phyloP scores from a whole-genome alignment of 495 filamentous ascomycete species.

The Penicillium ochrochloron region DNA sequence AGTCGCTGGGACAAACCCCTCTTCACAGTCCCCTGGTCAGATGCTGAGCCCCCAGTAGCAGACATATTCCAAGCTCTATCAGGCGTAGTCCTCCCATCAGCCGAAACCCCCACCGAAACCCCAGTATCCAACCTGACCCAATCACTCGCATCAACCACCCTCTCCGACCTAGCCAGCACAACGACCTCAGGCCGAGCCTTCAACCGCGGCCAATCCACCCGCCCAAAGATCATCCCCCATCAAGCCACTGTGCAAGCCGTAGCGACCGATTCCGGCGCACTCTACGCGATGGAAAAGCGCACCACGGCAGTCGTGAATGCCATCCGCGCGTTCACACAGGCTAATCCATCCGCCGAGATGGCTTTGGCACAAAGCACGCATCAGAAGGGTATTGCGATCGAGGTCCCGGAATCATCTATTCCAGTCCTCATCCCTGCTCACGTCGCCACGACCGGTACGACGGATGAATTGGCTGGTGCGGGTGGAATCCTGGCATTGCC shows the following conservation, averaged over 20 bases:
- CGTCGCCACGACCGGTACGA: conserved; percentile 42
- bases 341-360: conserved; percentile 44
- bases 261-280: conserved; percentile 72
- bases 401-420: conserved; percentile 44
- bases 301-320: conserved; percentile 80
- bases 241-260: conserved; percentile 75
- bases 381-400: conserved; percentile 43
- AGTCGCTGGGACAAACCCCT: conserved; percentile 92
- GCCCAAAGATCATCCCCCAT: conserved; percentile 68
- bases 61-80: conserved; percentile 81
- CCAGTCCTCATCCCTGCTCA: conserved; percentile 57
- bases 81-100: conserved; percentile 42
- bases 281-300: conserved; percentile 82
- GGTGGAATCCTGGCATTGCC: conserved; percentile 67
- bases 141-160: conserved; percentile 31
- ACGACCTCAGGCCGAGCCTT: conserved; percentile 27
- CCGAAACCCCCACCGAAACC: conserved; percentile 30
- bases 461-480: conserved; percentile 49
- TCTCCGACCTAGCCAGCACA: conserved; percentile 42
- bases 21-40: conserved; percentile 85
- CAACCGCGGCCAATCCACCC: conserved; percentile 22
- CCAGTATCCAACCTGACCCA: conserved; percentile 31
- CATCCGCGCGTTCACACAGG: conserved; percentile 65
- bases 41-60: conserved; percentile 66
- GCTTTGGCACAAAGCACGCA: conserved; percentile 53